phyloP scores from a whole-genome alignment of 2,329 filamentous ascomycete species.

The Fusarium sp. region DNA sequence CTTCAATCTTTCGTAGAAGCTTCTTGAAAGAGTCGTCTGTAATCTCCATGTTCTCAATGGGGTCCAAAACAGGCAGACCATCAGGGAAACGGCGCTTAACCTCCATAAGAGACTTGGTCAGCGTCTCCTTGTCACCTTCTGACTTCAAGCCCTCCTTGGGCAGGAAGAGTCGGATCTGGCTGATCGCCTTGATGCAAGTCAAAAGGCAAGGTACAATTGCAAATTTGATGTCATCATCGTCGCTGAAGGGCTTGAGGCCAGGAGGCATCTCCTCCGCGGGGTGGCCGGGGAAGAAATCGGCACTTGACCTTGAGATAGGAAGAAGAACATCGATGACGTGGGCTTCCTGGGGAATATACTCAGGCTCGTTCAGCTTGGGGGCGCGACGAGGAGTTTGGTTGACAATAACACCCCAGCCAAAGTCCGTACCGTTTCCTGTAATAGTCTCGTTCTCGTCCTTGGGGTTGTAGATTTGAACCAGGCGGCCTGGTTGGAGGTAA shows the following conservation, averaged over 20 bases:
- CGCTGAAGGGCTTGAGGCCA: conserved; percentile 64
- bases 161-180: conserved; percentile 85
- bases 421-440: conserved; percentile 68
- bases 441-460: conserved; percentile 60
- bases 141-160: conserved; percentile 78
- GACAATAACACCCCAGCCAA: conserved; percentile 93
- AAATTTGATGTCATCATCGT: conserved; percentile 51
- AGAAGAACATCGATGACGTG: conserved; percentile 88
- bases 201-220: conserved; percentile 81
- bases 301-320: conserved; percentile 65
- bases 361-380: conserved; percentile 75
- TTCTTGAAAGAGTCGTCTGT: conserved; percentile 94
- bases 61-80: conserved; percentile 88
- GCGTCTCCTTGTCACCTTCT: conserved; percentile 73
- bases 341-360: conserved; percentile 79
- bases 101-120: conserved; percentile 80
- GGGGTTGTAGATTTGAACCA: conserved; percentile 86
- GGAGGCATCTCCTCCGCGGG: conserved; percentile 65
- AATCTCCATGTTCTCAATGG: conserved; percentile 96
- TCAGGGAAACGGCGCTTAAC: conserved; percentile 91
- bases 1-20: conserved; percentile 94
- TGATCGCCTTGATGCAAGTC: conserved; percentile 86
- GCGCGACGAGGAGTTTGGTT: conserved; percentile 76
- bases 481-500: conserved; percentile 87
- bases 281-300: conserved; percentile 58